phyloP scores from a whole-genome alignment of 345 rosid species.

The Carallia brachiata region DNA sequence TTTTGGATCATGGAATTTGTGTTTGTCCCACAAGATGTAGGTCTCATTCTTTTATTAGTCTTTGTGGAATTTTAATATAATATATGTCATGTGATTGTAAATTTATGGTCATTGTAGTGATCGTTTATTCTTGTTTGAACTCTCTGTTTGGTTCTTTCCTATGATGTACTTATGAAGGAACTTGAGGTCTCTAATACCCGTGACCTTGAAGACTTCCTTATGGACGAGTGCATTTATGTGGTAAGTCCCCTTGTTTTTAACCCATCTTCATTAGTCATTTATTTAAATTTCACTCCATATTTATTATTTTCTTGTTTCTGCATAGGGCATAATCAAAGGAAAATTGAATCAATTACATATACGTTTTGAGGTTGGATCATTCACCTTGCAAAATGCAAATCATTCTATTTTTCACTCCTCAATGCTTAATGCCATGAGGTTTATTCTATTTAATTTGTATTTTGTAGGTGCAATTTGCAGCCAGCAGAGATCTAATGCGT shows the following conservation, averaged over 20 bases:
- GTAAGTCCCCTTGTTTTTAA: neutral
- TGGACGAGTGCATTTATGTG: conserved; percentile 17
- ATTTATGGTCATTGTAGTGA: neutral
- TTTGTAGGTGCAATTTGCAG: conserved; percentile 25
- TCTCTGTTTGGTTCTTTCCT: conserved; percentile 15
- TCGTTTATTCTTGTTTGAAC: conserved; percentile 7
- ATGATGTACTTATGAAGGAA: conserved; percentile 15
- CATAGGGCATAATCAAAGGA: conserved; percentile 22
- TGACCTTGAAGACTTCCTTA: conserved; percentile 26
- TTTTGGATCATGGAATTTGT: neutral
- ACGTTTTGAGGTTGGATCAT: conserved; percentile 21
- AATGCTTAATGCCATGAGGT: neutral
- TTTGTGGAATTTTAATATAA: no score
- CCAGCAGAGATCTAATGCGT: conserved; percentile 21
- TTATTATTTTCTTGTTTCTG: neutral
- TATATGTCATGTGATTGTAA: neutral
- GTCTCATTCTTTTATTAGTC: neutral
- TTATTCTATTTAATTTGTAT: conserved; percentile 8
- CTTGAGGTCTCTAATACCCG: conserved; percentile 23
- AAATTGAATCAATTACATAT: conserved; percentile 17
- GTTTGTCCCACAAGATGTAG: neutral
- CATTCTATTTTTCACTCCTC: neutral
- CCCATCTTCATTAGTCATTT: neutral
- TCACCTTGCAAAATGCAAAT: neutral
- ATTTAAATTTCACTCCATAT: neutral